Evolutionary conservation across 2,329 filamentous ascomycete species (phyloP).

Genomic region (Chalaropsis ovoidea): DNA sequence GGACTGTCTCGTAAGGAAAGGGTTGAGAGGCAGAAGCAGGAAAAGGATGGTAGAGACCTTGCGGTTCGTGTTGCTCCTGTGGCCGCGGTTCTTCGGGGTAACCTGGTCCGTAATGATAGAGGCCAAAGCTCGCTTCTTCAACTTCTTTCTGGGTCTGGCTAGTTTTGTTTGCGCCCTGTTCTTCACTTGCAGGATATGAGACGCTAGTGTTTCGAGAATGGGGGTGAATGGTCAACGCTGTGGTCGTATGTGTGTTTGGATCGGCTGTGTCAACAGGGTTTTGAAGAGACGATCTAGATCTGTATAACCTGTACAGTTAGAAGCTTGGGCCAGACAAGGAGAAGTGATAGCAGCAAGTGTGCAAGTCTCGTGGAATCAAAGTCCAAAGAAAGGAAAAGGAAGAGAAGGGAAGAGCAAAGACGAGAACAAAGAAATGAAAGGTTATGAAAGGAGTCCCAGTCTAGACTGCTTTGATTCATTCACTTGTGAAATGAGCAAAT

Average conservation of each 20-base stretch:
- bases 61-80: not conserved
- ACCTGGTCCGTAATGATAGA: not conserved
- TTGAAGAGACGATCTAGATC: conserved; percentile 17
- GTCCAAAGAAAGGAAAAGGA: not conserved
- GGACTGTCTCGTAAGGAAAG: conserved; percentile 17
- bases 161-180: conserved; percentile 2
- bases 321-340: conserved; percentile 8
- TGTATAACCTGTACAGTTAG: not conserved
- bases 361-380: not conserved
- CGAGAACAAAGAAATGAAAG: not conserved
- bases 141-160: not conserved
- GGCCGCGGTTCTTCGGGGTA: conserved; percentile 7
- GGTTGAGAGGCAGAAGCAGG: not conserved
- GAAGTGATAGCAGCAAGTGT: not conserved
- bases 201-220: conserved; percentile 24
- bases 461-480: conserved; percentile 7
- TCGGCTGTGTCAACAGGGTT: conserved; percentile 17
- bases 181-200: conserved; percentile 15
- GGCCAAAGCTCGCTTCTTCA: conserved; percentile 5
- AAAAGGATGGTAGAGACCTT: conserved; percentile 4
- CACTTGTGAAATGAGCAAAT: conserved; percentile 16
- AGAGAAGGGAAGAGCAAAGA: not conserved
- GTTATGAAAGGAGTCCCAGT: not conserved
- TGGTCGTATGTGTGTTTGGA: conserved; percentile 1
- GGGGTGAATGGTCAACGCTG: conserved; percentile 7